A percentile compares a stretch with the other conserved stretches of the same genome.
Conservation (phyloP, 306 rosid genomes). For the Lithocarpus polystachyus region DNA sequence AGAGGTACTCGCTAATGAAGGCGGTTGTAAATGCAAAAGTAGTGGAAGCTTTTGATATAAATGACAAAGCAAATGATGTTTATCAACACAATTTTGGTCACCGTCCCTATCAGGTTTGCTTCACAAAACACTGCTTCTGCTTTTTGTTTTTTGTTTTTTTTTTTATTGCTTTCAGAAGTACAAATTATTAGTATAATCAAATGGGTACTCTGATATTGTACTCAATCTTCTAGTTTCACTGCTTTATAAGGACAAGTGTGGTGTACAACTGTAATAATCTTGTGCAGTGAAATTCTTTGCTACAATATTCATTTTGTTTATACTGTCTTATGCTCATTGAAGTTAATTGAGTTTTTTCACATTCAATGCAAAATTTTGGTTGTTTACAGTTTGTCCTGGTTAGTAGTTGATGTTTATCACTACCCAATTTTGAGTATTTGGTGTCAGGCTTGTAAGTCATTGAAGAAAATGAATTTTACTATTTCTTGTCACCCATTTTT, state of each 20-base stretch:
- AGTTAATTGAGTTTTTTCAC: not conserved
- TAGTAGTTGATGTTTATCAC: not conserved
- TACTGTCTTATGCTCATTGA: not conserved
- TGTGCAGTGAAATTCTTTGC: not conserved
- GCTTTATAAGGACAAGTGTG: not conserved
- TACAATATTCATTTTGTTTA: not conserved
- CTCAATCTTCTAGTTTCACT: not conserved
- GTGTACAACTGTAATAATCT: too few relatives aligned
- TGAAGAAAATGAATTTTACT: not conserved
- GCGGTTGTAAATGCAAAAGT: conserved; percentile 61
- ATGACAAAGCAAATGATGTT: conserved; percentile 84
- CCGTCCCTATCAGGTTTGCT: conserved; percentile 82
- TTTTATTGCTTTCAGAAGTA: not conserved
- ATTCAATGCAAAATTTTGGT: not conserved
- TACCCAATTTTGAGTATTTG: not conserved
- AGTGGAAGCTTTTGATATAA: conserved; percentile 83
- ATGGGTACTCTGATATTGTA: too few relatives aligned
- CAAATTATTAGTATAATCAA: too few relatives aligned
- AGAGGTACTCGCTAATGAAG: conserved; percentile 76
- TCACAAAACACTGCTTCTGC: not conserved
- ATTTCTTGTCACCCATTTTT: not conserved
- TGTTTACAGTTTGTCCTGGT: not conserved
- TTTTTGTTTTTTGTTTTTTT: too few relatives aligned
- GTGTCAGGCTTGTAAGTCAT: not conserved
- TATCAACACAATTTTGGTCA: conserved; percentile 74